A percentile compares a stretch with the other conserved stretches of the same genome.
phyloP scores from a whole-genome alignment of 257 asterid genomes.

The Primulina huaijiensis region DNA sequence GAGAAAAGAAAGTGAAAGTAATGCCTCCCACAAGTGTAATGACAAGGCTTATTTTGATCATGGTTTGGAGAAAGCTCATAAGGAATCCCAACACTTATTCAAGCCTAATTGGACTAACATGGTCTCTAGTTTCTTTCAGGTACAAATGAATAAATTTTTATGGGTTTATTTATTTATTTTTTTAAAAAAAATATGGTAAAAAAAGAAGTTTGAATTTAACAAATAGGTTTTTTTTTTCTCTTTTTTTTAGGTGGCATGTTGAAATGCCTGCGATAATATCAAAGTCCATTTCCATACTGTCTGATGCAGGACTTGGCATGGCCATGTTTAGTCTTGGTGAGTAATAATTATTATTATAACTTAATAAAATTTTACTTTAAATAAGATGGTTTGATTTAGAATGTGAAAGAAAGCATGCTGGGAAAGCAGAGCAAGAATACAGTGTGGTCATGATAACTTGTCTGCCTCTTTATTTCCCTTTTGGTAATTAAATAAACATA shows the following conservation, averaged over 20 bases:
- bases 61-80: conserved; percentile 34
- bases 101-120: conserved; percentile 40
- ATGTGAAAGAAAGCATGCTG: conserved; percentile 44
- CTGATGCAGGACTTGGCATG: conserved; percentile 62
- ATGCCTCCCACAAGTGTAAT: conserved; percentile 59
- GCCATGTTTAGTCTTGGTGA: conserved; percentile 58
- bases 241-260: conserved; percentile 43
- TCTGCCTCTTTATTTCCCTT: conserved; percentile 30
- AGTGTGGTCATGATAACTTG: conserved; percentile 50
- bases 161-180: too few relatives aligned
- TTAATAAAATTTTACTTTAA: conserved; percentile 22
- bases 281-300: conserved; percentile 31
- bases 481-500: background rate
- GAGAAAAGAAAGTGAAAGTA: conserved; percentile 27
- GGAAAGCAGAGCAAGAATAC: conserved; percentile 33
- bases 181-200: too few relatives aligned
- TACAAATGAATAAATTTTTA: conserved; percentile 1
- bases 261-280: conserved; percentile 47
- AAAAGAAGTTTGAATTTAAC: too few relatives aligned
- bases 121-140: conserved; percentile 56
- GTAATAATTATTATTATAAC: background rate
- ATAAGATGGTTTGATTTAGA: background rate
- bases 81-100: conserved; percentile 54
- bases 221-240: too few relatives aligned
- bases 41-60: conserved; percentile 40